A percentile compares a stretch with the other conserved stretches of the same genome.
Evolutionary conservation across 345 rosid species (phyloP).

Genomic region (Salix purpurea): DNA sequence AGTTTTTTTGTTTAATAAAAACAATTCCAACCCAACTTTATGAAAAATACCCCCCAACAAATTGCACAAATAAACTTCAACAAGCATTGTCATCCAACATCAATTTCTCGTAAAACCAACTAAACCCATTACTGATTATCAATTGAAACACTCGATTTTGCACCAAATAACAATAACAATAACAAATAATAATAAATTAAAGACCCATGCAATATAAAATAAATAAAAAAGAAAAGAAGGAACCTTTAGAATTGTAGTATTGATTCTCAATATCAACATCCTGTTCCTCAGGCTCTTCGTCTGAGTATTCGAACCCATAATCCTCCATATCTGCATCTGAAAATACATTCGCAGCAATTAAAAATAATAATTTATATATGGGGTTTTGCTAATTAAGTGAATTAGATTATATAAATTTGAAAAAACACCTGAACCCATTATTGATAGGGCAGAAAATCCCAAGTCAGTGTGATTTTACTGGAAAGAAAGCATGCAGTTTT

Average conservation of each 20-base stretch:
- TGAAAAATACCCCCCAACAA: background rate
- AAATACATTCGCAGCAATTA: background rate
- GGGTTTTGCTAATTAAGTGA: background rate
- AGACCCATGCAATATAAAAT: background rate
- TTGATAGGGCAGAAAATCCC: background rate
- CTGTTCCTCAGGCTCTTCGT: constrained; percentile 96
- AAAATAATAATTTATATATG: background rate
- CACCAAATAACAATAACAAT: background rate
- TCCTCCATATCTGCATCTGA: constrained; percentile 99
- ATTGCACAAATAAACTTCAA: background rate
- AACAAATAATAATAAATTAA: background rate
- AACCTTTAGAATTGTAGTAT: constrained; percentile 92
- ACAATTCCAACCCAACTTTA: background rate
- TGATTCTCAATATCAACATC: constrained; percentile 98
- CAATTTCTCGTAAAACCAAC: background rate
- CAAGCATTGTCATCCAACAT: background rate
- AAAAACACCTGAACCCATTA: background rate
- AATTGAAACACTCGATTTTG: background rate
- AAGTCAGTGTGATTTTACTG: background rate
- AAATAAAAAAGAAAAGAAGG: background rate
- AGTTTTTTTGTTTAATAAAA: background rate
- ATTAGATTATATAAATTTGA: background rate
- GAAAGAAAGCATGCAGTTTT: background rate
- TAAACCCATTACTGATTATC: background rate
- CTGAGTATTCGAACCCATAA: constrained; percentile 96